phyloP scores from a whole-genome alignment of 2,329 filamentous ascomycete species.

The Tolypocladium cylindrosporum region DNA sequence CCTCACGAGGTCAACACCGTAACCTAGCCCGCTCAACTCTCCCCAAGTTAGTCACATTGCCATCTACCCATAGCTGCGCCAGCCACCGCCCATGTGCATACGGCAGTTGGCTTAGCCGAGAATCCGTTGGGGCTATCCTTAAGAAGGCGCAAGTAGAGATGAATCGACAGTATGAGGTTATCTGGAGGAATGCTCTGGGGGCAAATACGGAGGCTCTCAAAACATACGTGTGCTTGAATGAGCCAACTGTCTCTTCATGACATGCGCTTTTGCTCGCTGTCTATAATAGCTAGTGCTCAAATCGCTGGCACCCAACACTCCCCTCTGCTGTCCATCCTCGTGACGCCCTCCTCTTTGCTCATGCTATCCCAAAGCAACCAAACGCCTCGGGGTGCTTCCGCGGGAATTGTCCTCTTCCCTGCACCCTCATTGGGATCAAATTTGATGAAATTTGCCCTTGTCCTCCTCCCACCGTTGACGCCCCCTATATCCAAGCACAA shows the following conservation, averaged over 20 bases:
- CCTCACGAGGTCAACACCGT: no score
- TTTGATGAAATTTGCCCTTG: conserved; percentile 10
- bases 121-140: no score
- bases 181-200: no score
- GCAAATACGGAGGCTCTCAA: no score
- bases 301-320: background rate
- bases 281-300: background rate
- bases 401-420: conserved; percentile 6
- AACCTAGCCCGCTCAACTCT: no score
- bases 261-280: background rate
- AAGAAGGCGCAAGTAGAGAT: no score
- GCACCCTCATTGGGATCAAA: conserved; percentile 12
- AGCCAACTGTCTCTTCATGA: background rate
- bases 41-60: no score
- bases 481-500: conserved; percentile 15
- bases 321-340: background rate
- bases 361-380: conserved; percentile 8
- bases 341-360: background rate
- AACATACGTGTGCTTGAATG: no score
- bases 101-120: no score
- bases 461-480: conserved; percentile 12
- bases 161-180: no score
- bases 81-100: no score
- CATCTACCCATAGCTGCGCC: no score
- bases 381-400: conserved; percentile 6